phyloP scores from a whole-genome alignment of 2,329 filamentous ascomycete genomes.

The Sclerotinia sclerotiorum region DNA sequence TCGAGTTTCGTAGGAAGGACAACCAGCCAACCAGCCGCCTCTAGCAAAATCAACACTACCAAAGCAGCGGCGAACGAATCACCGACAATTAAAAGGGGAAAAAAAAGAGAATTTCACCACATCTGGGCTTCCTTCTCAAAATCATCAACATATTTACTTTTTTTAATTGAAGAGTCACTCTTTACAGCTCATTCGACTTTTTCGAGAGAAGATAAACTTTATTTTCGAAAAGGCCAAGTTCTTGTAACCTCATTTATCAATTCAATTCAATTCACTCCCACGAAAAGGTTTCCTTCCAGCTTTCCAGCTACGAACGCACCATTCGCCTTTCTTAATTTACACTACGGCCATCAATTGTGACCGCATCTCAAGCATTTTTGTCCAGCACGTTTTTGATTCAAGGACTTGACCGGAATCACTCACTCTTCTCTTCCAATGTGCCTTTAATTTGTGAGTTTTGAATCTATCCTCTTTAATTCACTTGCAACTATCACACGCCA shows the following conservation, averaged over 20 bases:
- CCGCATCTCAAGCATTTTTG: slow-evolving; percentile 2
- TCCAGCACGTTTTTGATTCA: slow-evolving; percentile 7
- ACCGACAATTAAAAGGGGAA: not conserved
- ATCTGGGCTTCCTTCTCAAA: slow-evolving; percentile 18
- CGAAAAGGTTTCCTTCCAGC: not conserved
- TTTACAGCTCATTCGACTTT: slow-evolving; percentile 14
- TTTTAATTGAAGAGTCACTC: slow-evolving; percentile 22
- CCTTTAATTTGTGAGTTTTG: slow-evolving; percentile 35
- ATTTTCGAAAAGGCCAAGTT: slow-evolving; percentile 3
- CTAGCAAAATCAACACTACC: not conserved
- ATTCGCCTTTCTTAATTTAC: slow-evolving; percentile 15
- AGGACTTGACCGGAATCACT: slow-evolving; percentile 25
- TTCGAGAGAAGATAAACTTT: slow-evolving; percentile 3
- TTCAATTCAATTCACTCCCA: not conserved
- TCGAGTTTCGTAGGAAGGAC: slow-evolving; percentile 14
- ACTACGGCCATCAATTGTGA: slow-evolving; percentile 13
- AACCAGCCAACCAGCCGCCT: slow-evolving; percentile 20
- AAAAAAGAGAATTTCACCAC: not conserved
- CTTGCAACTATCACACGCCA: not conserved
- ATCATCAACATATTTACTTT: slow-evolving; percentile 12
- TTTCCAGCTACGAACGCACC: not conserved
- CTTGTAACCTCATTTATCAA: slow-evolving; percentile 17
- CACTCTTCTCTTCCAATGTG: slow-evolving; percentile 37
- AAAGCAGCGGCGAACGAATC: slow-evolving; percentile 7
- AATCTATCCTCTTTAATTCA: not conserved